Percentiles rank a stretch among this genome's conserved stretches.
phyloP scores from a whole-genome alignment of 495 filamentous ascomycete genomes.

The Penicillium robsamsonii region DNA sequence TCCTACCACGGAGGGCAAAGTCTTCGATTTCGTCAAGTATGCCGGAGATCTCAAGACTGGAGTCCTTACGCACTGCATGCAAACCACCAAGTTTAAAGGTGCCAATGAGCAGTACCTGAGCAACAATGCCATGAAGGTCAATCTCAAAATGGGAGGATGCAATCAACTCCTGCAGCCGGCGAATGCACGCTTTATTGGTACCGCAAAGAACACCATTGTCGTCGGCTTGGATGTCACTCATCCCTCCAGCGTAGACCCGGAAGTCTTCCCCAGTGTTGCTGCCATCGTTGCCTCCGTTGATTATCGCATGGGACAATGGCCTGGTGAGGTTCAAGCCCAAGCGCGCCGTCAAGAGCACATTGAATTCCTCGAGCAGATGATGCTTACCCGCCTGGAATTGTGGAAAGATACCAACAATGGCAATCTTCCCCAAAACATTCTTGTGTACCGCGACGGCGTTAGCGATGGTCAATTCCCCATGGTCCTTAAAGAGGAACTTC shows the following conservation, averaged over 20 bases:
- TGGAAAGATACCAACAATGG: constrained; percentile 54
- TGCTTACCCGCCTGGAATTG: constrained; percentile 54
- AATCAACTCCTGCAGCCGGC: constrained; percentile 59
- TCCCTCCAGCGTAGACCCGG: constrained; percentile 62
- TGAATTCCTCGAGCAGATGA: constrained; percentile 44
- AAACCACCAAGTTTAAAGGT: constrained; percentile 28
- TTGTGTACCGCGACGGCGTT: constrained; percentile 86
- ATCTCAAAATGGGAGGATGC: constrained; percentile 73
- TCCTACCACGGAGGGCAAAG: constrained; percentile 36
- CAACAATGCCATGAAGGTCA: constrained; percentile 76
- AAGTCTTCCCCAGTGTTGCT: constrained; percentile 64
- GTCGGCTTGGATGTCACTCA: constrained; percentile 86
- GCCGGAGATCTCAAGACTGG: constrained; percentile 58
- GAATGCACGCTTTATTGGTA: constrained; percentile 49
- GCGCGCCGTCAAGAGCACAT: constrained; percentile 59
- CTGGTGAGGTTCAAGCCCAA: constrained; percentile 60
- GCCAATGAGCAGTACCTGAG: constrained; percentile 55
- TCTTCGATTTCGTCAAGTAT: constrained; percentile 65
- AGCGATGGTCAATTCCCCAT: constrained; percentile 71
- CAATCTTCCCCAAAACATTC: constrained; percentile 60
- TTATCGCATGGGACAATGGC: constrained; percentile 61
- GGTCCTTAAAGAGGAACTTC: constrained; percentile 54
- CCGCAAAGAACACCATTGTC: constrained; percentile 72
- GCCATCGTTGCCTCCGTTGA: constrained; percentile 73
- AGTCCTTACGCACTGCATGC: constrained; percentile 58